A percentile compares a stretch with the other conserved stretches of the same genome.
These are phyloP conservation scores for Lactarius quietus DNA, from an alignment of 768 basidiomycete genomes.

Conservation along the genomic window DNA sequence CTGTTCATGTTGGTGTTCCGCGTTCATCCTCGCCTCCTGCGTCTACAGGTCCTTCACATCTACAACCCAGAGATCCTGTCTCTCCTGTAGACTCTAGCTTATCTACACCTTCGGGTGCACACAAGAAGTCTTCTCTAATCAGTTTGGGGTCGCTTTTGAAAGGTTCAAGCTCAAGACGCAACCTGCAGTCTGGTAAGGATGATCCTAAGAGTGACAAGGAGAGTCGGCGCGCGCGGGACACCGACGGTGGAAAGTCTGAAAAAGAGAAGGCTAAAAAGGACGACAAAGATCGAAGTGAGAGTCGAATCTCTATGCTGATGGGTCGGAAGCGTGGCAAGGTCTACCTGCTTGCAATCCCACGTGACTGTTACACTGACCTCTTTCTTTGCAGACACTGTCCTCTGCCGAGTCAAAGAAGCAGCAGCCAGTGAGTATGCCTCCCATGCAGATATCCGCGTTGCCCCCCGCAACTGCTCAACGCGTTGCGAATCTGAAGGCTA, in stretches of 20 bases:
- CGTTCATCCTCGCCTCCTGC: conserved; percentile 47
- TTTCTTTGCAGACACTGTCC: conserved; percentile 64
- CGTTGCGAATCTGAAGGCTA: conserved; percentile 73
- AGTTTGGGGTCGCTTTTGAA: conserved; percentile 83
- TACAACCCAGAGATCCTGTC: conserved; percentile 44
- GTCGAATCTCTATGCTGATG: conserved; percentile 83
- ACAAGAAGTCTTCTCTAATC: conserved; percentile 80
- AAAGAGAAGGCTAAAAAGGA: conserved; percentile 67
- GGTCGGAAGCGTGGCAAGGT: conserved; percentile 92
- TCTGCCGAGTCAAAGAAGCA: conserved; percentile 76
- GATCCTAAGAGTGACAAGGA: conserved; percentile 52
- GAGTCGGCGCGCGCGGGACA: conserved; percentile 42
- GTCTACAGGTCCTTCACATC: conserved; percentile 38
- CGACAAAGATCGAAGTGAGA: conserved; percentile 81
- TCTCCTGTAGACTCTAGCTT: conserved; percentile 53
- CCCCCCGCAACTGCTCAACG: conserved; percentile 80
- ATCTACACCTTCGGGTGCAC: conserved; percentile 51
- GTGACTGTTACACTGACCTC: conserved; percentile 11
- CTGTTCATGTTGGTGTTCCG: conserved; percentile 53
- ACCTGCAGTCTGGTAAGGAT: conserved; percentile 59
- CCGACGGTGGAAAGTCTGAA: conserved; percentile 50
- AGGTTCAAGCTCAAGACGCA: conserved; percentile 76
- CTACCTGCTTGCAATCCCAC: conserved; percentile 27
- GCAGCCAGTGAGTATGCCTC: conserved; percentile 71
- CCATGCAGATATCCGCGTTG: conserved; percentile 86